A percentile compares a stretch with the other conserved stretches of the same genome.
These are phyloP conservation scores for Gaertneriomyces semiglobifer DNA, from an alignment of 192 early-diverging fungal species.

Conservation along the genomic window DNA sequence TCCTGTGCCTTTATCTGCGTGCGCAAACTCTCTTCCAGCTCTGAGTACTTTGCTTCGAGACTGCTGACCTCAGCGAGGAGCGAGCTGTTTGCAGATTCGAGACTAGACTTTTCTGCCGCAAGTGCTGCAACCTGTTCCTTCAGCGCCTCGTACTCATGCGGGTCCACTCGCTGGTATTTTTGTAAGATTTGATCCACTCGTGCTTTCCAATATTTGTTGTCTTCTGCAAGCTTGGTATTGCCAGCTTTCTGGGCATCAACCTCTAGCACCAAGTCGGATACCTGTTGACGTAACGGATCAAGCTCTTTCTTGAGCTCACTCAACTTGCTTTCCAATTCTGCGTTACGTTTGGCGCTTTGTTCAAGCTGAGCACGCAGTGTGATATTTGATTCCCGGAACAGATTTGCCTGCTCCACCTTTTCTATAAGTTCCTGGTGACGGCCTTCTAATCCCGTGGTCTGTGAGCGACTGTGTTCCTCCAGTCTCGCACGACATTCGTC, in stretches of 20 bases:
- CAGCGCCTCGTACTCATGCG: slow-evolving; percentile 68
- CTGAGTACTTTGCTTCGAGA: not conserved
- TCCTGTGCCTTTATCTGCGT: not conserved
- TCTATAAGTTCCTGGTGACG: slow-evolving; percentile 61
- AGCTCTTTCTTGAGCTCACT: slow-evolving; percentile 45
- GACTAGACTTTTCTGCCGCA: slow-evolving; percentile 21
- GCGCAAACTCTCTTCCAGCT: slow-evolving; percentile 10
- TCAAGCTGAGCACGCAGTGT: slow-evolving; percentile 63
- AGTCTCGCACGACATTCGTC: slow-evolving; percentile 65
- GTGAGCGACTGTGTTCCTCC: slow-evolving; percentile 42
- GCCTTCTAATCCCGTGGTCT: slow-evolving; percentile 50
- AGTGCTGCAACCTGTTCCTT: slow-evolving; percentile 49
- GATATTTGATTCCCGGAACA: slow-evolving; percentile 76
- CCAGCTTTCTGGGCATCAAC: slow-evolving; percentile 55
- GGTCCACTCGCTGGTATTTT: slow-evolving; percentile 78
- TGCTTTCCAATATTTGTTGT: slow-evolving; percentile 70
- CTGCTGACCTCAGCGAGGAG: not conserved
- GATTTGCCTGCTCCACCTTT: slow-evolving; percentile 61
- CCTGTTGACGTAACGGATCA: slow-evolving; percentile 52
- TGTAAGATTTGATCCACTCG: slow-evolving; percentile 69
- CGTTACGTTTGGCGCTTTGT: slow-evolving; percentile 32
- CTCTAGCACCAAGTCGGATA: slow-evolving; percentile 57
- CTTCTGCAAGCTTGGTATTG: slow-evolving; percentile 51
- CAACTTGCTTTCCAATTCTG: slow-evolving; percentile 40
- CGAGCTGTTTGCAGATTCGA: slow-evolving; percentile 26